phyloP scores from a whole-genome alignment of 1,284 basidiomycete species.

The Ganoderma resinaceum region DNA sequence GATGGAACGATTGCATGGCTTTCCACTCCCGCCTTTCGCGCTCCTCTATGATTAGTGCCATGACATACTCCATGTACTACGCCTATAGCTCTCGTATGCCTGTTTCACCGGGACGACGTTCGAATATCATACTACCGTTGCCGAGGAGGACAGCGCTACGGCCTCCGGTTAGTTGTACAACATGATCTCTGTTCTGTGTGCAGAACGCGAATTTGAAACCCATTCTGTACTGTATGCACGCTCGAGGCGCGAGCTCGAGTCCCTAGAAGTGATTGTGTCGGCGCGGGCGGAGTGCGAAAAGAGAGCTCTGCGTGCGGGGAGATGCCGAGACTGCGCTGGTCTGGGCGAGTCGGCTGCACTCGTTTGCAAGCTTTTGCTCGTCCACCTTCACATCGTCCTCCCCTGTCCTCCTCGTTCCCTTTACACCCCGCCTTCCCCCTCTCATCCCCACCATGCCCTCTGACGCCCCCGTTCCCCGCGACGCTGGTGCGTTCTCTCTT shows the following conservation, averaged over 20 bases:
- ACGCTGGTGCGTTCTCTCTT: slow-evolving; percentile 51
- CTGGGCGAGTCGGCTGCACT: slow-evolving; percentile 29
- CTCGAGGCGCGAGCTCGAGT: slow-evolving; percentile 14
- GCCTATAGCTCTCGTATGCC: slow-evolving; percentile 43
- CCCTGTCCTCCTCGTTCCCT: slow-evolving; percentile 37
- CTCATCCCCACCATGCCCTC: slow-evolving; percentile 59
- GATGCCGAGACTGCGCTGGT: slow-evolving; percentile 25
- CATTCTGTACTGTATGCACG: background rate
- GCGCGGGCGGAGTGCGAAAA: slow-evolving; percentile 21
- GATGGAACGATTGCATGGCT: slow-evolving; percentile 45
- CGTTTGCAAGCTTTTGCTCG: slow-evolving; percentile 32
- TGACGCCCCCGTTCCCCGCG: slow-evolving; percentile 59
- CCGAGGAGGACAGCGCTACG: slow-evolving; percentile 35
- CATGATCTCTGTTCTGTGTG: slow-evolving; percentile 23
- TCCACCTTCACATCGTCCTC: slow-evolving; percentile 44
- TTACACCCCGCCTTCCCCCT: slow-evolving; percentile 39
- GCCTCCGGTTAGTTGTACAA: slow-evolving; percentile 35
- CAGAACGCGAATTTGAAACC: background rate
- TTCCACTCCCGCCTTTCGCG: slow-evolving; percentile 35
- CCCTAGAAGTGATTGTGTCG: background rate
- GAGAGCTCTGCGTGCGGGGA: slow-evolving; percentile 20
- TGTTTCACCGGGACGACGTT: slow-evolving; percentile 39
- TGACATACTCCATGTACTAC: slow-evolving; percentile 44
- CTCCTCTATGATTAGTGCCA: slow-evolving; percentile 45
- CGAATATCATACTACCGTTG: slow-evolving; percentile 44